Conservation (phyloP, 1,139 yeast species). For the Taiozyma onychis region DNA sequence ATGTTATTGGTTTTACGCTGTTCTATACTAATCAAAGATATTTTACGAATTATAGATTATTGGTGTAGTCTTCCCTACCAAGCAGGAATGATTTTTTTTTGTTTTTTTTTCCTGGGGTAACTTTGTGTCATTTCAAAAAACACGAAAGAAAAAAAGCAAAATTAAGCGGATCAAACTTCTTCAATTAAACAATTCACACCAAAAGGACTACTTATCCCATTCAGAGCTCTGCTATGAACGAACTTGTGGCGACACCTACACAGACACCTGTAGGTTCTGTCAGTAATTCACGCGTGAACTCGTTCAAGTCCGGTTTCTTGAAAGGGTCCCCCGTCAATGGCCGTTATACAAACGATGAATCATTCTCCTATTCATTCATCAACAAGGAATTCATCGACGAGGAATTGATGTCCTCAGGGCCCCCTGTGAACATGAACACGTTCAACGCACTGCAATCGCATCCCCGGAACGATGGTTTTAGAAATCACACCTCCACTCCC, state of each 20-base stretch:
- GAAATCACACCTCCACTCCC: conserved; percentile 24
- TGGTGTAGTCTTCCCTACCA: not conserved
- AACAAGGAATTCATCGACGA: conserved; percentile 20
- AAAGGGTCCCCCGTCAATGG: conserved; percentile 2
- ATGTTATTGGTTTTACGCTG: not conserved
- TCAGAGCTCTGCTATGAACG: conserved; percentile 5
- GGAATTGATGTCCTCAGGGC: conserved; percentile 1
- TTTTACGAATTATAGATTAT: not conserved
- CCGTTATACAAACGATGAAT: conserved; percentile 1
- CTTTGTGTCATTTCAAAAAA: too few relatives aligned
- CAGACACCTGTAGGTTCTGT: conserved; percentile 8
- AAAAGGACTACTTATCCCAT: not conserved
- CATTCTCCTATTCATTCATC: conserved; percentile 18
- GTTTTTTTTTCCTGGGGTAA: too few relatives aligned
- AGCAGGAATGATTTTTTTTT: too few relatives aligned
- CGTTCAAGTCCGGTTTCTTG: conserved; percentile 1
- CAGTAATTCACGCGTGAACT: conserved; percentile 1
- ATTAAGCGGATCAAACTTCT: not conserved
- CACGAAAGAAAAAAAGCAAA: too few relatives aligned
- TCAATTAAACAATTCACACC: too few relatives aligned
- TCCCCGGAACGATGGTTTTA: conserved; percentile 6
- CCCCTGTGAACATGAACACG: not conserved
- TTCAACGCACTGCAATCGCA: not conserved
- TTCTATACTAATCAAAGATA: not conserved
- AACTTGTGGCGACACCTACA: conserved; percentile 10